Evolutionary conservation across 768 basidiomycete species (phyloP).

Genomic region (Pleurotus pulmonarius): DNA sequence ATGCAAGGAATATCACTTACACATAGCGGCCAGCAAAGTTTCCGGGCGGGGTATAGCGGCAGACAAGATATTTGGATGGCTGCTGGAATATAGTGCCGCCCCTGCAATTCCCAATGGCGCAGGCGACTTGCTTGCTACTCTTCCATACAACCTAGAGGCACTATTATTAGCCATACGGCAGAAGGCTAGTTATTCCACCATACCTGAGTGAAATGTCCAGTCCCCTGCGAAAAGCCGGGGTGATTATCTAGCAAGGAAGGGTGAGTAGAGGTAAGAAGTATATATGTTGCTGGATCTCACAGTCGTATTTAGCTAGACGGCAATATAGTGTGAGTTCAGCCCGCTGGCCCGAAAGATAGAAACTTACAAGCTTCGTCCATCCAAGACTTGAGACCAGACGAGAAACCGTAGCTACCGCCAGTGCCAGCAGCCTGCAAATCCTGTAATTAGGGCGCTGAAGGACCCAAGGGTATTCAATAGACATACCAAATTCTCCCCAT

Average conservation of each 20-base stretch:
- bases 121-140: conserved; percentile 42
- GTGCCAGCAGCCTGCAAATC: conserved; percentile 15
- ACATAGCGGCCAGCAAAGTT: conserved; percentile 20
- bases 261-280: background rate
- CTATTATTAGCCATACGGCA: background rate
- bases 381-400: conserved; percentile 18
- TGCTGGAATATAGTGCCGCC: conserved; percentile 21
- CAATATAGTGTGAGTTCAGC: background rate
- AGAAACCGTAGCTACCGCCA: conserved; percentile 13
- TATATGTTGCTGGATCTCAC: conserved; percentile 5
- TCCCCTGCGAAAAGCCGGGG: conserved; percentile 19
- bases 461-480: background rate
- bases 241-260: conserved; percentile 16
- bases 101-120: conserved; percentile 36
- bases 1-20: conserved; percentile 9
- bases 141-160: conserved; percentile 49
- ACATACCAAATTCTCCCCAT: conserved; percentile 26
- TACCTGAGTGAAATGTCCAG: conserved; percentile 30
- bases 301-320: conserved; percentile 20
- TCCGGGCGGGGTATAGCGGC: conserved; percentile 24
- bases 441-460: background rate
- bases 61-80: conserved; percentile 21
- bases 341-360: background rate
- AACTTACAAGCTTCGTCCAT: conserved; percentile 25
- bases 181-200: background rate